Conservation (phyloP, 2,329 filamentous ascomycete genomes). For the Epichloe amarillans region DNA sequence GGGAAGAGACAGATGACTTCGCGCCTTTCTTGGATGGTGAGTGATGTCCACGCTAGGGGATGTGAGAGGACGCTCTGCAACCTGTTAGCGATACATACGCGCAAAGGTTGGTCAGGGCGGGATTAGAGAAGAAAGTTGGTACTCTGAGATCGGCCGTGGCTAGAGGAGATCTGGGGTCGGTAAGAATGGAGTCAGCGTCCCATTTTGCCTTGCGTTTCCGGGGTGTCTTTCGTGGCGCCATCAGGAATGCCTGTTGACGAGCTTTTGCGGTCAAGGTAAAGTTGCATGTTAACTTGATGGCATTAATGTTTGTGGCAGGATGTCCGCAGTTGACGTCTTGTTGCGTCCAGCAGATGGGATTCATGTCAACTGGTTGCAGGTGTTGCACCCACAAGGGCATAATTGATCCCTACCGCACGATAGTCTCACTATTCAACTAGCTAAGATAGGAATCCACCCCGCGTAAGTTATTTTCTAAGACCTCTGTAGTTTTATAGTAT, state of each 20-base stretch:
- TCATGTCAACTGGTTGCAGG: neutral
- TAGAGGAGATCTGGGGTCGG: conserved; percentile 24
- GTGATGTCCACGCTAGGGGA: conserved; percentile 25
- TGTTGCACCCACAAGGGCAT: too few relatives aligned
- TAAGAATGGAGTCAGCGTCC: conserved; percentile 22
- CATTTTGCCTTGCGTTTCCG: conserved; percentile 19
- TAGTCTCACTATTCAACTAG: too few relatives aligned
- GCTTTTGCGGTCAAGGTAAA: too few relatives aligned
- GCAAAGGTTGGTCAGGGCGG: neutral
- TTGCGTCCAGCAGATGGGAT: too few relatives aligned
- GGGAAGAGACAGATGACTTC: conserved; percentile 27
- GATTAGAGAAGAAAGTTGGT: neutral
- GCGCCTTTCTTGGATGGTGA: conserved; percentile 19
- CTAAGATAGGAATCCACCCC: too few relatives aligned
- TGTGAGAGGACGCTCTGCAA: conserved; percentile 23
- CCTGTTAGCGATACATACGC: too few relatives aligned
- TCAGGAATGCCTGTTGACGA: neutral
- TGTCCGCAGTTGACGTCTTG: too few relatives aligned
- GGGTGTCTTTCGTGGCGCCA: neutral
- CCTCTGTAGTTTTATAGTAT: too few relatives aligned
- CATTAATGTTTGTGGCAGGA: neutral
- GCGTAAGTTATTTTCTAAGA: too few relatives aligned
- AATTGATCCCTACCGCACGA: too few relatives aligned
- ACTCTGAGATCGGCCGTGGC: conserved; percentile 26
- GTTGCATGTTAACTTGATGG: neutral